A percentile compares a stretch with the other conserved stretches of the same genome.
Evolutionary conservation across 1,284 basidiomycete genomes (phyloP).

Genomic region (Neonothopanus nambi): DNA sequence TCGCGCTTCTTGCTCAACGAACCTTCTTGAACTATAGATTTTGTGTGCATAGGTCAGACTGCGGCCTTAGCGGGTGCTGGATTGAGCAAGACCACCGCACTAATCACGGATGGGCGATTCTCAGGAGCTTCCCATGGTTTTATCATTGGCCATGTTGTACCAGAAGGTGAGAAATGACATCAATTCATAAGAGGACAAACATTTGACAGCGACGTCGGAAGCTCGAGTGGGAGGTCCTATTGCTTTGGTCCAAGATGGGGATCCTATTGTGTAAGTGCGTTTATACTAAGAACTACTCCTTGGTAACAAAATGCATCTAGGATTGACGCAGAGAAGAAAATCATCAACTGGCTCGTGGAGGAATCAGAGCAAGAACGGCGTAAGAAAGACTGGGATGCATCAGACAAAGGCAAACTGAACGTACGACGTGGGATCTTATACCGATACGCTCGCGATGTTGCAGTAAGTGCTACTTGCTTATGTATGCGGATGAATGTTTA

Average conservation of each 20-base stretch:
- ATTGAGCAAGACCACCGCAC: conserved; percentile 85
- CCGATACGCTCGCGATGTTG: conserved; percentile 79
- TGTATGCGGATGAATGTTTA: background rate
- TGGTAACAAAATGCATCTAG: conserved; percentile 24
- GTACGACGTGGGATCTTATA: conserved; percentile 72
- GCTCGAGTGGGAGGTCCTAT: conserved; percentile 94
- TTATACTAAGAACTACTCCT: too few relatives aligned
- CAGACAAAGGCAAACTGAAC: conserved; percentile 63
- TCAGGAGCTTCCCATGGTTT: conserved; percentile 64
- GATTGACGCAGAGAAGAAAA: conserved; percentile 79
- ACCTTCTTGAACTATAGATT: conserved; percentile 6
- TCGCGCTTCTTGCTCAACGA: background rate
- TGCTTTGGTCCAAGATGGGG: conserved; percentile 87
- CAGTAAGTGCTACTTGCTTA: conserved; percentile 48
- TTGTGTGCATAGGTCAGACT: conserved; percentile 66
- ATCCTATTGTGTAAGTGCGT: conserved; percentile 53
- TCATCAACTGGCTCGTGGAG: conserved; percentile 80
- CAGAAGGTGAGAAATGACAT: conserved; percentile 30
- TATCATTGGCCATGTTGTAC: conserved; percentile 83
- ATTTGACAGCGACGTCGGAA: conserved; percentile 38
- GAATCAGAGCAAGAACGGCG: conserved; percentile 79
- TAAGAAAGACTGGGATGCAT: conserved; percentile 70
- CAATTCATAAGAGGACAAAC: too few relatives aligned
- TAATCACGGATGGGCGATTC: conserved; percentile 97
- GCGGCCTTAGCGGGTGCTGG: conserved; percentile 92